These are phyloP conservation scores for Raphanus raphanistrum DNA, from an alignment of 345 rosid genomes.

Conservation along the genomic window DNA sequence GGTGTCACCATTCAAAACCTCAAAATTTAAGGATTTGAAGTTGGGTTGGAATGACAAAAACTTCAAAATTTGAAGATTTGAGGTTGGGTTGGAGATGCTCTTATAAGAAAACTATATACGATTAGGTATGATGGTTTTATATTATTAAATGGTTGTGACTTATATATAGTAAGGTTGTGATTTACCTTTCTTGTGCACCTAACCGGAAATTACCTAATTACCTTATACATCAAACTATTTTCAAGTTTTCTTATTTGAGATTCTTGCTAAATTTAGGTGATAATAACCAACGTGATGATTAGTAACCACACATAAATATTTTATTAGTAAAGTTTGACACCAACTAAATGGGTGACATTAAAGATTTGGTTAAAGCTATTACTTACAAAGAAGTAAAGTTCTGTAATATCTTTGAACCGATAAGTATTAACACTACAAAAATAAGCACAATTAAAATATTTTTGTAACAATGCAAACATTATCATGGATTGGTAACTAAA, in stretches of 20 bases:
- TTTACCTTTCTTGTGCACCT: slow-evolving; percentile 30
- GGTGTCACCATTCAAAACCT: too few relatives aligned
- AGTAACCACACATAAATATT: slow-evolving; percentile 1
- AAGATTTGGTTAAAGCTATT: slow-evolving; percentile 2
- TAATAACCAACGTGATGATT: not conserved
- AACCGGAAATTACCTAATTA: slow-evolving; percentile 7
- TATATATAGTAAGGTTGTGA: slow-evolving; percentile 26
- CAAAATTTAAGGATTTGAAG: too few relatives aligned
- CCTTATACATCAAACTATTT: slow-evolving; percentile 1
- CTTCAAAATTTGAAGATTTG: too few relatives aligned
- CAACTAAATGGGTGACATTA: slow-evolving; percentile 1
- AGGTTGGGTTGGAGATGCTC: too few relatives aligned
- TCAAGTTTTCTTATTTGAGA: not conserved
- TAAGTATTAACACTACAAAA: too few relatives aligned
- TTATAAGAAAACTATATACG: slow-evolving; percentile 8
- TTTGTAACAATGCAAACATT: too few relatives aligned
- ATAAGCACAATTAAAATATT: too few relatives aligned
- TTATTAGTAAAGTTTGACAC: slow-evolving; percentile 13
- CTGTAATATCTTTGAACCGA: too few relatives aligned
- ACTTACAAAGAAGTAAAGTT: not conserved
- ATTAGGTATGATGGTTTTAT: not conserved
- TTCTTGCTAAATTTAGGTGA: slow-evolving; percentile 24
- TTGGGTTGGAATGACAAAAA: too few relatives aligned
- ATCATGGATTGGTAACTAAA: too few relatives aligned
- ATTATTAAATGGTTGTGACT: not conserved